Evolutionary conservation across 495 filamentous ascomycete species (phyloP), one percentile per base, ranked within the genome.

Genomic region (Hypoxylon subgilvum): DNA sequence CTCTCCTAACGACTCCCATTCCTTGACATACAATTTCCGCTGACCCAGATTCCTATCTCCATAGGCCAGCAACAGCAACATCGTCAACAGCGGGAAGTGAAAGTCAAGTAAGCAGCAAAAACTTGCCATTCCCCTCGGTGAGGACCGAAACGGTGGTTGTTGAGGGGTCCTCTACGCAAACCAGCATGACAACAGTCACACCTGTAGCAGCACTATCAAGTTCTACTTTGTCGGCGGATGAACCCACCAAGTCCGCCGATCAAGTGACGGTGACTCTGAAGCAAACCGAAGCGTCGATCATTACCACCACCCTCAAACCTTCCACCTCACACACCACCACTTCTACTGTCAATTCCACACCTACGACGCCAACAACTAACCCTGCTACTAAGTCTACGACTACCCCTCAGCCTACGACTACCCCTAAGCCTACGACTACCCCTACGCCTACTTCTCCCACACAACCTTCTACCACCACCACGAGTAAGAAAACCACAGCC

Each of bases 71-170:
- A 39, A 30, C 40, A 3, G 36, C 46, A 8, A 8, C 23, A 8
- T 27, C 8, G 12, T n/a, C 22, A 10, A 14, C 45, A 23, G 17
- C 32, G 9, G 30, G 21, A 14, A 16, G 28, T 19, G 34, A 17
- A 14, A 23, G 40, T 14, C 50, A 45, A 52, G 45, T 55, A 54
- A 60, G 44, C 32, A 47, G 30, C 19, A 44, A 22, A 38, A 22
- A 19, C 47, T 28, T 36, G 49, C 34, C 51, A 13, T 1, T 35
- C 9, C 12, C 32, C 9, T 16, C 27, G 25, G 51, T 19, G 1
- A 23, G 41, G 30, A 60, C 61, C 25, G 40, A 57, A 39, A 57
- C 40, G 1, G 38, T 57, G 32, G n/a, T 13, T 12, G 31, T 13
- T 3, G n/a, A 6, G 3, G n/a, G 44, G 21, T 8, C 35, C 4